Conservation (phyloP, 768 basidiomycete species). For the Trametes sanguinea region DNA sequence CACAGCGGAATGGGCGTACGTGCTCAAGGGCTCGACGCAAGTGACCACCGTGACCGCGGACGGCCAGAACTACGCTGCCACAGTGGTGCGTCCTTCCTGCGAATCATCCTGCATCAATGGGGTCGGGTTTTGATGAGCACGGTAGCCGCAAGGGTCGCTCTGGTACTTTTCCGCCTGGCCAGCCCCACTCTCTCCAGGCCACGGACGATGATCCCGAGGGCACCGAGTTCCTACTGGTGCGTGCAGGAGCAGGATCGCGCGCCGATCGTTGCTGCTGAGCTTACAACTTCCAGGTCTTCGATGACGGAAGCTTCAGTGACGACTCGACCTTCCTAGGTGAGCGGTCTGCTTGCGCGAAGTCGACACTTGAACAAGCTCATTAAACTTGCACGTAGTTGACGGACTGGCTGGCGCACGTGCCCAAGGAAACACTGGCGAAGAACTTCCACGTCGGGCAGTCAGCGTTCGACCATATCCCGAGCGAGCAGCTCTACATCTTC, state of each 20-base stretch:
- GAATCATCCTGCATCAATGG: background rate
- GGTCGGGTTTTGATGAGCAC: no score
- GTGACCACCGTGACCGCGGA: constrained; percentile 49
- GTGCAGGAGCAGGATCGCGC: background rate
- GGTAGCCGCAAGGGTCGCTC: constrained; percentile 31
- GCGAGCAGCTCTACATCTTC: constrained; percentile 34
- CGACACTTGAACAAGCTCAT: background rate
- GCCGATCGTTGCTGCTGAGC: no score
- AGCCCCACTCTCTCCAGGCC: constrained; percentile 41
- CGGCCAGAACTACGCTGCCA: constrained; percentile 51
- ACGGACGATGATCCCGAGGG: constrained; percentile 30
- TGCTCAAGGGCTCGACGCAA: constrained; percentile 36
- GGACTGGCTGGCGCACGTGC: constrained; percentile 35
- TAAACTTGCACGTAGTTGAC: constrained; percentile 24
- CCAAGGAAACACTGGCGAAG: constrained; percentile 42
- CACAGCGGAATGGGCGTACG: constrained; percentile 35
- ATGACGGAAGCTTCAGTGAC: constrained; percentile 41
- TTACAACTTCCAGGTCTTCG: constrained; percentile 35
- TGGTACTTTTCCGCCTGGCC: constrained; percentile 43
- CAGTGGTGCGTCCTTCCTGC: constrained; percentile 24
- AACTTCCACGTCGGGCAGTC: constrained; percentile 32
- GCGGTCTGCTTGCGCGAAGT: constrained; percentile 7
- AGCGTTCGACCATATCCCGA: constrained; percentile 33
- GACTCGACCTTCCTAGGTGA: constrained; percentile 38
- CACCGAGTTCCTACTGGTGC: constrained; percentile 30